Base-by-base conservation (phyloP, 257 asterid species). In the Solanum virginianum region DNA sequence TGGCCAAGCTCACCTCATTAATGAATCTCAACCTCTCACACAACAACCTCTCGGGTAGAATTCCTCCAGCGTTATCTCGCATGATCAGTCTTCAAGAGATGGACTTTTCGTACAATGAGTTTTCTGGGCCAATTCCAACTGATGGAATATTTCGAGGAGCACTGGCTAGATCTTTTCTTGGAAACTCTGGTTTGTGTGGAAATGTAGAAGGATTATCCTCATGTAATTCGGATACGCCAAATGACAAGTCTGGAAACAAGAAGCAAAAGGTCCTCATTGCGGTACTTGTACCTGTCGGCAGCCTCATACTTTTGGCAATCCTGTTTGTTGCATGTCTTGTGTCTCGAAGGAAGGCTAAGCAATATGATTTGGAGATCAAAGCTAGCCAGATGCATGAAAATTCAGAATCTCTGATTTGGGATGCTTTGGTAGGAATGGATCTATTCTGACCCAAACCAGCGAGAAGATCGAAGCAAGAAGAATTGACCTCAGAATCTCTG, bases 141-240 rank as follows among this genome's bases (percentile, higher is more conserved):
- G 87, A 87, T 39, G 86, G 68, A 83, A 57, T 69, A 80, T 96
- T 96, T 89, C 86, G 18, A 6, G 56, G 45, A 29, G 93, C 93
- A 57, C 71, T 94, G 8, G 89, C 89, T 55, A 43, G 85, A 49
- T 90, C 93, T 75, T 96, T 86, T 82, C 22, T 29, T 8, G 97
- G 87, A 18, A 96, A 96, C 82, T 18, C 88, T 6, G 96, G 93
- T 54, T 72, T 96, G 71, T 96, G 99, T 87, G 98, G 98, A 85
- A 81, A 89, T 72, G 88, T 85, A 89, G 85, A 86, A 80, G 97
- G 97, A 72, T 81, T 94, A 57, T 53, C 86, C 80, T 86, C 90
- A 20, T 96, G 99, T 87, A 75, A 82, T 20, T 77, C 22, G 63
- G 54, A 62, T 72, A 68, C 89, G 24, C 80, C 87, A 36, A 20